Conservation (phyloP, 352 stramenopile genomes). For the Phytophthora cryptogea region DNA sequence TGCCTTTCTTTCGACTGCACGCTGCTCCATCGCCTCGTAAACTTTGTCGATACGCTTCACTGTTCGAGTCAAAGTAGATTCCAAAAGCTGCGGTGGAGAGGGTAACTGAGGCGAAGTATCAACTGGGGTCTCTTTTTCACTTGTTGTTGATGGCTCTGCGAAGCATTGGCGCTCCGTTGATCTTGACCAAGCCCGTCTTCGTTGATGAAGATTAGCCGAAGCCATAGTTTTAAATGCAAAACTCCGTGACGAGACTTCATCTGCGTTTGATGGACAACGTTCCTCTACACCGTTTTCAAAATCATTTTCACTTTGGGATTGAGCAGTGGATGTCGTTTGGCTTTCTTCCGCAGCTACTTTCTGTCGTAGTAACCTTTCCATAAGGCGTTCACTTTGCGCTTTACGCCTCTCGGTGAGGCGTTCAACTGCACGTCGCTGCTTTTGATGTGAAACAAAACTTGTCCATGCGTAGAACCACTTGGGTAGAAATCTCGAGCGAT, state of each 20-base stretch:
- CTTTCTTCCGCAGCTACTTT: constrained; percentile 7
- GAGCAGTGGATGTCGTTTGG: background rate
- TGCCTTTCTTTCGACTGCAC: constrained; percentile 55
- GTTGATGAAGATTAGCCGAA: background rate
- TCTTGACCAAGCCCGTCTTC: constrained; percentile 5
- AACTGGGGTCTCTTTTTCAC: background rate
- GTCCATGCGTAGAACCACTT: constrained; percentile 64
- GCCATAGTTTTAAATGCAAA: background rate
- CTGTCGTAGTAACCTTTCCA: constrained; percentile 43
- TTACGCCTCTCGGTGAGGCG: constrained; percentile 32
- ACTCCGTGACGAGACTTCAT: background rate
- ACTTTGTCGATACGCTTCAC: constrained; percentile 36
- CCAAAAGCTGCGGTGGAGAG: background rate
- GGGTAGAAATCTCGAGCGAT: constrained; percentile 40
- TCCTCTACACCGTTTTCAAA: background rate
- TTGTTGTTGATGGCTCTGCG: background rate
- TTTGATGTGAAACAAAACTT: constrained; percentile 21
- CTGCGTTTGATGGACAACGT: background rate
- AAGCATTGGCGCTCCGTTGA: background rate
- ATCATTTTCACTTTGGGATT: constrained; percentile 2
- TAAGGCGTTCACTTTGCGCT: constrained; percentile 41
- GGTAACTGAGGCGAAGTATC: constrained; percentile 4
- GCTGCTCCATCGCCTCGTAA: constrained; percentile 60
- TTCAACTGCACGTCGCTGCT: constrained; percentile 35
- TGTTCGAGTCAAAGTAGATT: constrained; percentile 1